Evolutionary conservation across 1,284 basidiomycete species (phyloP), one percentile per base, ranked within the genome.

Genomic region (Cryptococcus sp.): DNA sequence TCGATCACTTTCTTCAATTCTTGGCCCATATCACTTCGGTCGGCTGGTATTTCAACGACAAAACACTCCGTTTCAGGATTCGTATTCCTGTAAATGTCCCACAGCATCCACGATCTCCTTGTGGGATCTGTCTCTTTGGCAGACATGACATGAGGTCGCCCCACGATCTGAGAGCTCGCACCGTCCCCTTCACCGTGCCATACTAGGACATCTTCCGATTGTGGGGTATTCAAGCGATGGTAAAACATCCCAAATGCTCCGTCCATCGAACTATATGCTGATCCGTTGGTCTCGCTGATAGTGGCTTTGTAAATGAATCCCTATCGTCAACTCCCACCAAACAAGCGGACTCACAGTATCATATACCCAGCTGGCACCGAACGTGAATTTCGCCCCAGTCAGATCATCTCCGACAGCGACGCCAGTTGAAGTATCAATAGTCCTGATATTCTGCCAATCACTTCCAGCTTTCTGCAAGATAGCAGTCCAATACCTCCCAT

Each of bases 201-300:
- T 18, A 55, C 19, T 7, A 52, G 18, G 13, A 55, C 34, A 36
- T 60, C 58, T 28, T 48, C 34, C 1, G 49, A 45, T 44, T 59
- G 57, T 3, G 52, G 52, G 21, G 46, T 46, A 31, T 48, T 48
- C 4, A 60, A 22, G 14, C 48, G 47, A 41, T 60, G 58, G 23
- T 57, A 60, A 47, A 50, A 60, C 46, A 55, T 54, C 21, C 48
- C 55, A 45, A 50, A 60, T 23, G 31, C n/a, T 4, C 58, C 58
- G 36, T 57, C 55, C 4, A 43, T 39, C 9, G 23, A 36, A 1
- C 18, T 31, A 22, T 11, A 48, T 11, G n/a, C 42, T 45, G 18
- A 48, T 42, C 11, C 19, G 16, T 14, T 24, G 31, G 47, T 45
- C 16, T 48, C 45, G 34, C 39, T 40, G 10, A 54, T 52, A 11